A percentile compares a stretch with the other conserved stretches of the same genome.
phyloP scores from a whole-genome alignment of 208 protist genomes.

The Angomonas desouzai region DNA sequence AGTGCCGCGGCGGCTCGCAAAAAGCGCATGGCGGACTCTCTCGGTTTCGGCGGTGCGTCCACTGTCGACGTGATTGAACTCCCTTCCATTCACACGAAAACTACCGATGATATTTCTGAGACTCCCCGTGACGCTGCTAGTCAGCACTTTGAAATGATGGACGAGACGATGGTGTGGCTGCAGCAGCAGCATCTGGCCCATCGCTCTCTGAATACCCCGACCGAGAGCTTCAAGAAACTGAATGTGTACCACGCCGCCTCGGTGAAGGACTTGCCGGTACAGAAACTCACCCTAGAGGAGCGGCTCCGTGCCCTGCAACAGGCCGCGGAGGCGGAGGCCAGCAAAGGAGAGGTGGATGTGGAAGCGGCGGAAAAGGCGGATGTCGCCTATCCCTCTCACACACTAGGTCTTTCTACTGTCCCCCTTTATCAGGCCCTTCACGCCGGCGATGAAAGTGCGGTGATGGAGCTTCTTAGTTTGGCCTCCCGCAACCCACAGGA shows the following conservation, averaged over 20 bases:
- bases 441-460: conserved; percentile 60
- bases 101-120: neutral
- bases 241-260: conserved; percentile 51
- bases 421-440: conserved; percentile 85
- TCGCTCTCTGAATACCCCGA: conserved; percentile 37
- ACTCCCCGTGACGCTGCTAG: conserved; percentile 17
- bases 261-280: conserved; percentile 68
- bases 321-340: neutral
- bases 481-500: conserved; percentile 40
- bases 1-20: conserved; percentile 15
- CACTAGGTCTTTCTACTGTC: conserved; percentile 73
- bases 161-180: conserved; percentile 33
- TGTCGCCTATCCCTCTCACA: conserved; percentile 19
- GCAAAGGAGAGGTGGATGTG: neutral
- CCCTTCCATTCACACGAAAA: conserved; percentile 11
- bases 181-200: conserved; percentile 48
- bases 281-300: conserved; percentile 67
- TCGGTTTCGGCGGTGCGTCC: conserved; percentile 4
- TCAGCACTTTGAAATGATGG: conserved; percentile 31
- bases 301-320: conserved; percentile 43
- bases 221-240: conserved; percentile 46
- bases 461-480: conserved; percentile 81
- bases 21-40: neutral
- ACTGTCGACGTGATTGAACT: conserved; percentile 27
- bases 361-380: conserved; percentile 9